Percentiles rank a stretch among this genome's conserved stretches.
Evolutionary conservation across 371 early-diverging fungal species (phyloP).

Genomic region (Mucor ambiguus): DNA sequence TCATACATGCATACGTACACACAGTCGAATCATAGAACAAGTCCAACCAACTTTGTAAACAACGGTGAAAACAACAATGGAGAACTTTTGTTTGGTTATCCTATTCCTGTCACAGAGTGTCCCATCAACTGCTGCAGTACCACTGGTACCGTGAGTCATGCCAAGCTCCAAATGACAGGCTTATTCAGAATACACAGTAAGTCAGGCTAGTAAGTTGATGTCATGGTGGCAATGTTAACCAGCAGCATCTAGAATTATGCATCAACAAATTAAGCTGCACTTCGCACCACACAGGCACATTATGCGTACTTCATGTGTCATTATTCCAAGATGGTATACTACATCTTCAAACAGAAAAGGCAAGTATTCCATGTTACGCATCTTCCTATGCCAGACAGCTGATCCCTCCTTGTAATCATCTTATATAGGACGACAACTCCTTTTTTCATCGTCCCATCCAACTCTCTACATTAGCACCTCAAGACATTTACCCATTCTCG

Average conservation of each 20-base stretch:
- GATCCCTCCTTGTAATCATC: neutral
- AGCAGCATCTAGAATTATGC: constrained; percentile 19
- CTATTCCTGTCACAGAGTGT: constrained; percentile 23
- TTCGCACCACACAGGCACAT: constrained; percentile 20
- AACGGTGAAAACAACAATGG: constrained; percentile 7
- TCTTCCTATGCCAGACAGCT: neutral
- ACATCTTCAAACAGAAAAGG: constrained; percentile 30
- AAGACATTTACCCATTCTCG: constrained; percentile 47
- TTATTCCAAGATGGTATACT: constrained; percentile 21
- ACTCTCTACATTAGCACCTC: constrained; percentile 29
- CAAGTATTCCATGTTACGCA: neutral
- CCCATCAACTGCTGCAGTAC: constrained; percentile 23
- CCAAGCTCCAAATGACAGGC: constrained; percentile 17
- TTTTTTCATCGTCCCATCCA: constrained; percentile 29
- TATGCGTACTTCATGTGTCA: constrained; percentile 21
- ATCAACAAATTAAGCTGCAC: constrained; percentile 23
- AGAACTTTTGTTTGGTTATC: constrained; percentile 17
- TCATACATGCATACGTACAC: neutral
- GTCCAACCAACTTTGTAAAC: constrained; percentile 11
- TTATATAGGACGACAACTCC: constrained; percentile 12
- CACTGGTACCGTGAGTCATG: constrained; percentile 1
- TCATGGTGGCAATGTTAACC: neutral
- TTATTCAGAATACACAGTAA: constrained; percentile 26
- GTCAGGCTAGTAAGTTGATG: neutral
- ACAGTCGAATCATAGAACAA: constrained; percentile 8